Evolutionary conservation across 495 filamentous ascomycete genomes (phyloP).

Genomic region (Penicillium waksmanii): DNA sequence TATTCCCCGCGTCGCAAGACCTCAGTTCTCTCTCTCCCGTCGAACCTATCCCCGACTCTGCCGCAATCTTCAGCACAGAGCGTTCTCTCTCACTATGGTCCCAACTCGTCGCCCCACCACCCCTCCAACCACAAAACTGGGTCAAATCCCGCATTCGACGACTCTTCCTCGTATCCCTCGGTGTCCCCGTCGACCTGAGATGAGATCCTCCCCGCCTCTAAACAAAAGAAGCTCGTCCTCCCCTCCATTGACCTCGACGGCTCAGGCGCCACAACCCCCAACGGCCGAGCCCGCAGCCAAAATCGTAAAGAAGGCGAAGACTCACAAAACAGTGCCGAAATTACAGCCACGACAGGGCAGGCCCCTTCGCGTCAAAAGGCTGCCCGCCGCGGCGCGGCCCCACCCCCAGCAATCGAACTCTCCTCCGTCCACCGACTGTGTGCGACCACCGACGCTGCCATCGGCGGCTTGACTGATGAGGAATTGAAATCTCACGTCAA

Average conservation of each 20-base stretch:
- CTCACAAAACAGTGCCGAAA: slow-evolving; percentile 45
- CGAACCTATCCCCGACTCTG: slow-evolving; percentile 46
- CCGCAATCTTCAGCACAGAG: slow-evolving; percentile 58
- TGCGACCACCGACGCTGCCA: slow-evolving; percentile 78
- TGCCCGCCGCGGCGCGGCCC: slow-evolving; percentile 57
- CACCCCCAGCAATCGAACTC: slow-evolving; percentile 79
- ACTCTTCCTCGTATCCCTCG: slow-evolving; percentile 92
- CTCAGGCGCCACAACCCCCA: slow-evolving; percentile 32
- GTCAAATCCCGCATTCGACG: slow-evolving; percentile 94
- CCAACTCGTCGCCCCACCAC: slow-evolving; percentile 91
- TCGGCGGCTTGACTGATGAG: slow-evolving; percentile 71
- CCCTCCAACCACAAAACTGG: slow-evolving; percentile 96
- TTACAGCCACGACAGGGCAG: slow-evolving; percentile 39
- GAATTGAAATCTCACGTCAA: slow-evolving; percentile 78
- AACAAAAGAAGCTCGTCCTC: slow-evolving; percentile 96
- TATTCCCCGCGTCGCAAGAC: slow-evolving; percentile 57
- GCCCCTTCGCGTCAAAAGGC: slow-evolving; percentile 42
- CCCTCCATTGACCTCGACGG: slow-evolving; percentile 72
- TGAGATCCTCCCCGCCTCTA: slow-evolving; percentile 93
- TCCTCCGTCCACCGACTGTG: slow-evolving; percentile 76
- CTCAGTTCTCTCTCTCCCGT: slow-evolving; percentile 44
- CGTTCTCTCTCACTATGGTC: slow-evolving; percentile 91
- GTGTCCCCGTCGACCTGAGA: slow-evolving; percentile 96
- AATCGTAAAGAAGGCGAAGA: slow-evolving; percentile 53
- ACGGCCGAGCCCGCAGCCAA: slow-evolving; percentile 44